phyloP scores from a whole-genome alignment of 768 basidiomycete species.

The Cubamyces lactineus region DNA sequence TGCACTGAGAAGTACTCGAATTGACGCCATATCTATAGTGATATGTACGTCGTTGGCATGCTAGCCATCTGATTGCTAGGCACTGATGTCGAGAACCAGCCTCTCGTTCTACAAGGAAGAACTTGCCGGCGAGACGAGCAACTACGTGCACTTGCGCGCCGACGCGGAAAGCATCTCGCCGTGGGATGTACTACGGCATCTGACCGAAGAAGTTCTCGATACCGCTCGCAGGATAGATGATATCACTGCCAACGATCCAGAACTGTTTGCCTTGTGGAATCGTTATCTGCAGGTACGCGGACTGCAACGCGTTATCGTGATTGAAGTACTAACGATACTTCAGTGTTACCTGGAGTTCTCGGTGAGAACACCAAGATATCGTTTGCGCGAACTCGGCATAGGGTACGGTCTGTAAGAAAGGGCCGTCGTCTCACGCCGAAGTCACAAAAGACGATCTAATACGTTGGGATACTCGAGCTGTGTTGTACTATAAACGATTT shows the following conservation, averaged over 20 bases:
- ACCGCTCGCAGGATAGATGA: constrained; percentile 12
- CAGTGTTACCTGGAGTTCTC: constrained; percentile 20
- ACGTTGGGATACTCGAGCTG: no score
- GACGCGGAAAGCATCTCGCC: constrained; percentile 10
- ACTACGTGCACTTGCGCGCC: constrained; percentile 26
- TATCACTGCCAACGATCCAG: constrained; percentile 9
- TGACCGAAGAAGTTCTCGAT: constrained; percentile 22
- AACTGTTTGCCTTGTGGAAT: constrained; percentile 15
- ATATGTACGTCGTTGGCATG: constrained; percentile 5
- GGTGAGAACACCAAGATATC: constrained; percentile 18
- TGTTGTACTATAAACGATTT: no score
- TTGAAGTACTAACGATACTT: not conserved
- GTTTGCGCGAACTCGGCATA: constrained; percentile 15
- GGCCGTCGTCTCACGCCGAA: no score
- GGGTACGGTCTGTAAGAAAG: not conserved
- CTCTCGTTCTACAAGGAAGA: constrained; percentile 30
- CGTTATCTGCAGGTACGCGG: constrained; percentile 12
- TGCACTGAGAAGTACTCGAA: no score
- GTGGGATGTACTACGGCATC: constrained; percentile 12
- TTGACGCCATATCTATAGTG: constrained; percentile 1
- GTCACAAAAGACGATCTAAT: no score
- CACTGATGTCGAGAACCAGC: not conserved
- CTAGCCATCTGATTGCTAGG: not conserved
- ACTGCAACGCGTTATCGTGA: no score
- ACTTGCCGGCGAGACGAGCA: constrained; percentile 24